phyloP scores from a whole-genome alignment of 257 asterid species.

The Petrea volubilis region DNA sequence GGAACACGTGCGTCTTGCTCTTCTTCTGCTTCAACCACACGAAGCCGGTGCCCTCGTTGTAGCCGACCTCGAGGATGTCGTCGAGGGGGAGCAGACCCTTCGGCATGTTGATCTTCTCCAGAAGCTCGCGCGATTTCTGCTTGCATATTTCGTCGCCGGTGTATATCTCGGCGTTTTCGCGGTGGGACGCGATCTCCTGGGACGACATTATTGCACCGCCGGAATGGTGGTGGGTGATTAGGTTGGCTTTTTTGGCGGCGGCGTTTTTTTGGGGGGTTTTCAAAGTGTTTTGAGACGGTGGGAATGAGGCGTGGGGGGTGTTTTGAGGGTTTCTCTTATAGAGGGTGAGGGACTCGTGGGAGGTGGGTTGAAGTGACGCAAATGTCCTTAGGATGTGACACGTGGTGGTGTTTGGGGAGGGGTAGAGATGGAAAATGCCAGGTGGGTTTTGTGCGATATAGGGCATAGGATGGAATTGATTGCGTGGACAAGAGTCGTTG shows the following conservation, averaged over 20 bases:
- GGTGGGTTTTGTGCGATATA: not conserved
- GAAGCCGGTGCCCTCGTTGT: constrained; percentile 60
- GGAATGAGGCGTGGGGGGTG: not conserved
- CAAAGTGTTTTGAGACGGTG: not conserved
- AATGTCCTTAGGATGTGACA: not conserved
- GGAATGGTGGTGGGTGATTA: not conserved
- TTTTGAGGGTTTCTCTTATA: not conserved
- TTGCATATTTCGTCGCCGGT: constrained; percentile 59
- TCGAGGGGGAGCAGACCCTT: constrained; percentile 65
- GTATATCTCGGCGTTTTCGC: constrained; percentile 58
- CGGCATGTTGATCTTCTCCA: constrained; percentile 57
- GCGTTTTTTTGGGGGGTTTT: not conserved
- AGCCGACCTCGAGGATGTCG: constrained; percentile 59
- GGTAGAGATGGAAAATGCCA: not conserved
- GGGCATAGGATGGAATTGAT: constrained; percentile 11
- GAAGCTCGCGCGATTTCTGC: constrained; percentile 58
- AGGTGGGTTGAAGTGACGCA: constrained; percentile 5
- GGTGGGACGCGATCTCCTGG: constrained; percentile 41
- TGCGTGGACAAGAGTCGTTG: constrained; percentile 15
- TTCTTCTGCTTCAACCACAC: constrained; percentile 72
- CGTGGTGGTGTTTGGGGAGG: constrained; percentile 5
- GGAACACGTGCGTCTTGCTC: constrained; percentile 50
- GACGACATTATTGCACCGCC: constrained; percentile 48
- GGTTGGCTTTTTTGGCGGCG: not conserved
- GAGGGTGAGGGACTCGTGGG: not conserved